These are phyloP conservation scores for Zygosaccharomyces kombuchaensis DNA, from an alignment of 805 yeast species.

Conservation along the genomic window DNA sequence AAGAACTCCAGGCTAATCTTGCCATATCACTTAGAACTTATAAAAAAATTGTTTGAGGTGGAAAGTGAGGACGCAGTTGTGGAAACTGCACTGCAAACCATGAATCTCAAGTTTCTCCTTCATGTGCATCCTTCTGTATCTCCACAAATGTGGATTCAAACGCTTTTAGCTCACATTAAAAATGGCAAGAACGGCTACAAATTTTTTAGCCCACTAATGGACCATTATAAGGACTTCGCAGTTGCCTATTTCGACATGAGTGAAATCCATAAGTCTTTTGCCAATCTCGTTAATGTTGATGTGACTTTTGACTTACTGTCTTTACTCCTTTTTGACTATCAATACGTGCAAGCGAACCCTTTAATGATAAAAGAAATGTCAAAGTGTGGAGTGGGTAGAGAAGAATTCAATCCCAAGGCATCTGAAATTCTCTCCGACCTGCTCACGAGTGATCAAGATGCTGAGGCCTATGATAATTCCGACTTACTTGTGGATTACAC, in stretches of 20 bases:
- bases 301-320: slow-evolving; percentile 24
- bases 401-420: slow-evolving; percentile 12
- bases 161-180: slow-evolving; percentile 39
- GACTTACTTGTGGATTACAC: slow-evolving; percentile 20
- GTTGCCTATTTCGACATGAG: slow-evolving; percentile 34
- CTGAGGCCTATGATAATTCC: slow-evolving; percentile 23
- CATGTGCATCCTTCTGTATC: slow-evolving; percentile 34
- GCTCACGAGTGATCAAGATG: slow-evolving; percentile 16
- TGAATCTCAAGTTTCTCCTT: slow-evolving; percentile 45
- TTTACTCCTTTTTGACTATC: slow-evolving; percentile 23
- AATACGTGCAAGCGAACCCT: slow-evolving; percentile 10
- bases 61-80: slow-evolving; percentile 51
- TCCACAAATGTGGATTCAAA: slow-evolving; percentile 29
- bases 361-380: slow-evolving; percentile 32
- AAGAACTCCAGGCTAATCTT: slow-evolving; percentile 18
- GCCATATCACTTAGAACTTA: slow-evolving; percentile 24
- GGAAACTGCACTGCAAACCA: slow-evolving; percentile 47
- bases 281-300: slow-evolving; percentile 7
- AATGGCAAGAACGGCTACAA: slow-evolving; percentile 23
- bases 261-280: slow-evolving; percentile 1
- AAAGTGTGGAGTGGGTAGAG: slow-evolving; percentile 13
- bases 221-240: slow-evolving; percentile 39
- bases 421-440: slow-evolving; percentile 29
- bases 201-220: slow-evolving; percentile 34
- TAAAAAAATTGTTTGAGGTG: slow-evolving; percentile 37